Percentiles rank a stretch among this genome's conserved stretches.
These are phyloP conservation scores for Cutaneotrichosporon sp. DNA, from an alignment of 1,284 basidiomycete genomes.

Conservation along the genomic window DNA sequence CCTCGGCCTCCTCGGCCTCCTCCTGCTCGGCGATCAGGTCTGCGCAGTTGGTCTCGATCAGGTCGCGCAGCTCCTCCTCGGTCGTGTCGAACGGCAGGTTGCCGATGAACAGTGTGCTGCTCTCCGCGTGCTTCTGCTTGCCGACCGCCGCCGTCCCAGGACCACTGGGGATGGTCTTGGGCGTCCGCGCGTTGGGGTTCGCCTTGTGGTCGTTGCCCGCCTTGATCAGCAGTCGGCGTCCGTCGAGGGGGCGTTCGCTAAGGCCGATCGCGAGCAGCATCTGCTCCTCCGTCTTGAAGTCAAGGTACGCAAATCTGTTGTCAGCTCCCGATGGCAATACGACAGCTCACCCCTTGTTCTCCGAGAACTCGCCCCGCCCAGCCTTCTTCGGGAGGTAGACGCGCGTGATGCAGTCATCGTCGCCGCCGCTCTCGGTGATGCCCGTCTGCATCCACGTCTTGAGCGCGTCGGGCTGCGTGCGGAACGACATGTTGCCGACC, in stretches of 20 bases:
- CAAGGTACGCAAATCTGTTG: conserved; percentile 89
- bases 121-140: conserved; percentile 51
- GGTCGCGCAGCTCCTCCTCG: conserved; percentile 65
- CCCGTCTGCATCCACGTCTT: conserved; percentile 70
- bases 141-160: conserved; percentile 30
- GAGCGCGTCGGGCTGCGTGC: conserved; percentile 74
- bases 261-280: conserved; percentile 73
- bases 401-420: conserved; percentile 53
- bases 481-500: conserved; percentile 93
- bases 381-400: conserved; percentile 59
- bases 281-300: conserved; percentile 77
- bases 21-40: conserved; percentile 59
- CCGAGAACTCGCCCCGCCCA: conserved; percentile 50
- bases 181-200: conserved; percentile 50
- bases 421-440: conserved; percentile 53
- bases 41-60: conserved; percentile 48
- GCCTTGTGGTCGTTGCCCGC: conserved; percentile 70
- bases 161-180: conserved; percentile 56
- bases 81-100: conserved; percentile 70
- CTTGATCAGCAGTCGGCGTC: conserved; percentile 89
- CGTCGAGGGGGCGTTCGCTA: conserved; percentile 79
- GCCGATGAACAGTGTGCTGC: conserved; percentile 47
- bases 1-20: conserved; percentile 24
- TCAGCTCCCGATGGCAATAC: background rate
- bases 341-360: conserved; percentile 57